Base-by-base conservation (phyloP, 2,329 filamentous ascomycete genomes). In the Samsoniella hepiali region DNA sequence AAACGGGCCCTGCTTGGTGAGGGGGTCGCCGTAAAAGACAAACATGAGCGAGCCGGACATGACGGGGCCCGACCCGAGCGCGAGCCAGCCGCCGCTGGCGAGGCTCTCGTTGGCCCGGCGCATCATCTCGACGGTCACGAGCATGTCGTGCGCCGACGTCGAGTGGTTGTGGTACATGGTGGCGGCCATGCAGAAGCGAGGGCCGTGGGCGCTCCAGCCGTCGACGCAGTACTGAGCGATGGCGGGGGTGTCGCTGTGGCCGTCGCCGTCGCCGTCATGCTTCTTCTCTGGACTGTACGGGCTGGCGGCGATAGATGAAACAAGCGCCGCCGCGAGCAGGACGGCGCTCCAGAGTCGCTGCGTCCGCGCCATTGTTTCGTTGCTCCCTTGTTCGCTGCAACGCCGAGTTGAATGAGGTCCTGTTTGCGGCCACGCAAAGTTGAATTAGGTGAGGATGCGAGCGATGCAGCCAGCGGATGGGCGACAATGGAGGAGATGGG, bases 91-190 rank as follows among this genome's bases (percentile, higher is more conserved):
- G 29, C 36, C 22, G 57, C 57, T 44, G 50, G 38, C 36, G 29
- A 63, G 53, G 11, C 38, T 27, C 17, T 38, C 63, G 38, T 62
- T 36, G 55, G 53, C 38, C 10, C 58, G 51, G n/a, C 51, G 49
- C 42, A 17, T 47, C 32, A 62, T 44, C 60, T 62, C 54, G 36
- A 65, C 40, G 22, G 63, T 62, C 38, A 62, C 38, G 55, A 62
- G 59, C 58, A 65, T 47, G 59, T 65, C 59, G 55, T 65, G 59
- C n/a, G 58, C 34, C 17, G 58, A 58, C 13, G 63, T 62, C 11
- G 63, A 56, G 38, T 65, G 58, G 59, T 65, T 65, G 63, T 62
- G 63, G 54, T 65, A 62, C 51, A 65, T 51, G 34, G 15, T 53
- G 54, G 49, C 36, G 47, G 58, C 63, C 32, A 62, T 49, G 55